These are phyloP conservation scores for Xylariaceae sp. DNA, from an alignment of 2,329 filamentous ascomycete species.

Conservation along the genomic window DNA sequence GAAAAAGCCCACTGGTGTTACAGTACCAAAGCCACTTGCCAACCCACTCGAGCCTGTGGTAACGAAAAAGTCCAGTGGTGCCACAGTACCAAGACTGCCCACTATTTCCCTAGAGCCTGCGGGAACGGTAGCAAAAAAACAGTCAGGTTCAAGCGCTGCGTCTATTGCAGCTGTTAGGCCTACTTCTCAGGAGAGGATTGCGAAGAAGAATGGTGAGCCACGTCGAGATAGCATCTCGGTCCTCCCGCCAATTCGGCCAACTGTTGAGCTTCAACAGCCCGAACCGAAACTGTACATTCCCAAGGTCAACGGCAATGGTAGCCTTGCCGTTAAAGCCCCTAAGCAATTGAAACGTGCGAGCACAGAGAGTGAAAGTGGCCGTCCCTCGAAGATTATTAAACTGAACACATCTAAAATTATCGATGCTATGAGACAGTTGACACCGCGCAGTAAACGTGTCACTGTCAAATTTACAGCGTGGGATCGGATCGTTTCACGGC, in stretches of 20 bases:
- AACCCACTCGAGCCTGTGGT: background rate
- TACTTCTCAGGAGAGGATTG: slow-evolving; percentile 28
- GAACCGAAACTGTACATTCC: slow-evolving; percentile 28
- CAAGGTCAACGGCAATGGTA: slow-evolving; percentile 32
- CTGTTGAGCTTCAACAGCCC: slow-evolving; percentile 35
- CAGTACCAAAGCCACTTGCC: background rate
- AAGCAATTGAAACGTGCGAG: slow-evolving; percentile 38
- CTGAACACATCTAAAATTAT: slow-evolving; percentile 39
- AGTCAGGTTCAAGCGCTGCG: slow-evolving; percentile 9
- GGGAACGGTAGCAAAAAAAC: slow-evolving; percentile 20
- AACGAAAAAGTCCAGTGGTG: background rate
- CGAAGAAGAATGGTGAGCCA: slow-evolving; percentile 25
- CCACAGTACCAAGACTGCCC: slow-evolving; percentile 1
- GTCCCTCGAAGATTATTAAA: slow-evolving; percentile 43
- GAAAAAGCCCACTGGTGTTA: background rate
- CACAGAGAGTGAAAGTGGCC: slow-evolving; percentile 36
- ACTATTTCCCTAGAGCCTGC: slow-evolving; percentile 14
- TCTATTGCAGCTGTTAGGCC: background rate
- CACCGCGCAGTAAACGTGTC: slow-evolving; percentile 28
- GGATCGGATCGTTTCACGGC: slow-evolving; percentile 33
- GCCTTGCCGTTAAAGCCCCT: slow-evolving; percentile 24
- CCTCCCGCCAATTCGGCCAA: slow-evolving; percentile 36
- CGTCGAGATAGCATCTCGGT: slow-evolving; percentile 40
- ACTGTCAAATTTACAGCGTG: slow-evolving; percentile 40
- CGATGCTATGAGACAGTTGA: slow-evolving; percentile 29